phyloP scores from a whole-genome alignment of 805 yeast species.

The Yamadazyma takamatsuzukensis region DNA sequence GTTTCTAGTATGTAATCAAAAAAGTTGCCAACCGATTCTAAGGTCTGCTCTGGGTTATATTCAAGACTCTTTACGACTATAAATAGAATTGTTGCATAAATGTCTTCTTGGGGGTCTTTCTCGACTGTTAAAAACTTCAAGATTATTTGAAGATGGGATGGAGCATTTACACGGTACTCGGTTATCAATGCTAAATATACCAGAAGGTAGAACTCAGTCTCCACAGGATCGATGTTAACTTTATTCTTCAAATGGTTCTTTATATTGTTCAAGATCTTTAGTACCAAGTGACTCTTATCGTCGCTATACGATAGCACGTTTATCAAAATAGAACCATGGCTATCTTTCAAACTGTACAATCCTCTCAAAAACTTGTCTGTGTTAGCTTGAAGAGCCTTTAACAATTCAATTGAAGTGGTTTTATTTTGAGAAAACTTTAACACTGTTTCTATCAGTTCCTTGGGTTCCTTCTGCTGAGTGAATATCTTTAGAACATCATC shows the following conservation, averaged over 20 bases:
- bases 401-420: conserved; percentile 9
- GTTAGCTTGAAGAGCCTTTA: conserved; percentile 16
- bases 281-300: conserved; percentile 2
- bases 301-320: conserved; percentile 9
- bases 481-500: neutral
- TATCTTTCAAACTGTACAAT: conserved; percentile 13
- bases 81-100: conserved; percentile 17
- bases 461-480: neutral
- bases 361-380: conserved; percentile 14
- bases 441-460: conserved; percentile 1
- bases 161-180: conserved; percentile 15
- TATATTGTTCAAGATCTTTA: conserved; percentile 6
- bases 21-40: conserved; percentile 17
- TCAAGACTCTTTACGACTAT: conserved; percentile 20
- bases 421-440: conserved; percentile 11
- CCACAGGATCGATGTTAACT: conserved; percentile 1
- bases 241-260: conserved; percentile 9
- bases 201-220: conserved; percentile 11
- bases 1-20: conserved; percentile 19
- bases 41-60: conserved; percentile 11
- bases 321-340: conserved; percentile 12
- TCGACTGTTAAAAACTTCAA: conserved; percentile 16
- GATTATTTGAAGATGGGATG: conserved; percentile 19
- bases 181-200: conserved; percentile 18
- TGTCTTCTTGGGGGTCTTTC: conserved; percentile 9